Conservation (phyloP, 305 asterid genomes). For the Fraxinus sp. region DNA sequence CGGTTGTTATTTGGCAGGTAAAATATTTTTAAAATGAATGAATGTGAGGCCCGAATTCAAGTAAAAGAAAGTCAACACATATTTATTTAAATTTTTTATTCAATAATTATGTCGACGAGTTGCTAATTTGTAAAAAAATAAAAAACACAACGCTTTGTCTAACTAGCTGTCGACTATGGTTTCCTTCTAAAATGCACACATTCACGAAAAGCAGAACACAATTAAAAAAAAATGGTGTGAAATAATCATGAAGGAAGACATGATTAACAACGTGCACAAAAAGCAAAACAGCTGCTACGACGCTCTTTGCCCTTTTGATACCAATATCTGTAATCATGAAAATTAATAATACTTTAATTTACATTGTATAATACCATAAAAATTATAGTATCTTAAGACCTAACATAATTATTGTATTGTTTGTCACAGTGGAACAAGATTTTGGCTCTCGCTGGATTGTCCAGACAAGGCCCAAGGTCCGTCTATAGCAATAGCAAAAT, state of each 20-base stretch:
- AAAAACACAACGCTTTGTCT: background rate
- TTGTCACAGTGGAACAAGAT: background rate
- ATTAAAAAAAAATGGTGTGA: background rate
- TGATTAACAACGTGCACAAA: background rate
- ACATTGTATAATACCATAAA: background rate
- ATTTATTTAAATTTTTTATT: background rate
- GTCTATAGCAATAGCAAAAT: background rate
- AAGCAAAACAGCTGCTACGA: background rate
- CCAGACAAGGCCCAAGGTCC: conserved; percentile 5
- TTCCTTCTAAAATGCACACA: background rate
- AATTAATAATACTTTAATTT: background rate
- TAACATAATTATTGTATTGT: background rate
- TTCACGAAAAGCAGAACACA: background rate
- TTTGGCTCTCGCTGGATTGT: background rate
- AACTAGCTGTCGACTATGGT: background rate
- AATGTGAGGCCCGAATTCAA: background rate
- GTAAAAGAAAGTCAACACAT: background rate
- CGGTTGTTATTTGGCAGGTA: background rate
- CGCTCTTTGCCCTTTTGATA: background rate
- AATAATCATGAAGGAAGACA: background rate
- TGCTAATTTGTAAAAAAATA: background rate
- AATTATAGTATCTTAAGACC: background rate
- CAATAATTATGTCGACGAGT: background rate
- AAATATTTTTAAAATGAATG: background rate
- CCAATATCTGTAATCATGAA: background rate